Percentiles rank a stretch among this genome's conserved stretches.
Conservation (phyloP, 1,139 yeast species). For the Keqinozyma sinolaborantium region DNA sequence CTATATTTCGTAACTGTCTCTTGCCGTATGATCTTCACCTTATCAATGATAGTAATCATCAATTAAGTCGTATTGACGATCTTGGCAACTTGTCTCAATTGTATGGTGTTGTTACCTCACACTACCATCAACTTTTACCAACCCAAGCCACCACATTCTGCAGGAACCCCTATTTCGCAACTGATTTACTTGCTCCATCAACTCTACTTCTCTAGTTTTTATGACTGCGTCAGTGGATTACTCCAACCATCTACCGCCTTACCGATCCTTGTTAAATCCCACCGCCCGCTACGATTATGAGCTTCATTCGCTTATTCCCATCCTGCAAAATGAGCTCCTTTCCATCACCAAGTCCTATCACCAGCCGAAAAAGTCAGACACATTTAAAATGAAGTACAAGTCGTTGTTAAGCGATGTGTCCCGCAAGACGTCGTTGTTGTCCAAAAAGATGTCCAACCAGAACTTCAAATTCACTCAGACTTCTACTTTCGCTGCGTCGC, state of each 20-base stretch:
- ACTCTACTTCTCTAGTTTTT: background rate
- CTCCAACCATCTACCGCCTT: constrained; percentile 39
- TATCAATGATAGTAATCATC: too few relatives aligned
- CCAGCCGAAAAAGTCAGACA: constrained; percentile 4
- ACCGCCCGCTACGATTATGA: constrained; percentile 40
- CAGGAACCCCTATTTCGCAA: background rate
- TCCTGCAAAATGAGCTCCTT: constrained; percentile 29
- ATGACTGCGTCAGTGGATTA: constrained; percentile 19
- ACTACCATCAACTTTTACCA: background rate
- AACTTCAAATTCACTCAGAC: constrained; percentile 4
- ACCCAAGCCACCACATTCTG: background rate
- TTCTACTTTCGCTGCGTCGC: background rate
- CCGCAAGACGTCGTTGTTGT: constrained; percentile 20
- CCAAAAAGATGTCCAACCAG: constrained; percentile 8
- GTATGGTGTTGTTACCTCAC: too few relatives aligned
- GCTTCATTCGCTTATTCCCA: constrained; percentile 37
- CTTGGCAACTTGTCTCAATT: too few relatives aligned
- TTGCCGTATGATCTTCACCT: too few relatives aligned
- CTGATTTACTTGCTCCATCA: background rate
- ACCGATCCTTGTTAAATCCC: constrained; percentile 41
- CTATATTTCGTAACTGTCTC: too few relatives aligned
- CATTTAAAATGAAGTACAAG: constrained; percentile 42
- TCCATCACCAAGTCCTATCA: constrained; percentile 8
- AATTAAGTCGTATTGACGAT: too few relatives aligned
- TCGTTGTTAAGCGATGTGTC: constrained; percentile 40